Percentiles rank a stretch among this genome's conserved stretches.
Evolutionary conservation across 345 rosid genomes (phyloP).

Genomic region (Erucastrum elatum): DNA sequence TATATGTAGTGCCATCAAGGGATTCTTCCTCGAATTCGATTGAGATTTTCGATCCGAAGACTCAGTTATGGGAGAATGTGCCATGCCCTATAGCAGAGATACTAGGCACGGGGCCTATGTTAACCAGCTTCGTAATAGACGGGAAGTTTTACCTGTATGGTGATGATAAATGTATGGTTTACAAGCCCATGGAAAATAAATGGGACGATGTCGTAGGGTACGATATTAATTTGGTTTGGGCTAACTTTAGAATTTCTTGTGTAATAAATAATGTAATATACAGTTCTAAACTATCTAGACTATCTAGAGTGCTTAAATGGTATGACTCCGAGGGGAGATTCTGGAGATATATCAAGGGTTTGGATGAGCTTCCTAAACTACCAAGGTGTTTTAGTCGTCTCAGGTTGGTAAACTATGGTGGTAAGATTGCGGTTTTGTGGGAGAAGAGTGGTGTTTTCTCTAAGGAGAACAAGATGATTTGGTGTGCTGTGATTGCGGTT

Average conservation of each 20-base stretch:
- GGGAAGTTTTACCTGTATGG: constrained; percentile 9
- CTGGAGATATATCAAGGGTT: constrained; percentile 55
- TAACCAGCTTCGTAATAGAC: not conserved
- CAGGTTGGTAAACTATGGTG: too few relatives aligned
- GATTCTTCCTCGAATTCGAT: not conserved
- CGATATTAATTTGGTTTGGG: constrained; percentile 51
- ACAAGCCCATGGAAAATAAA: not conserved
- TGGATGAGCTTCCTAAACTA: too few relatives aligned
- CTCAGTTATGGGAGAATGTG: constrained; percentile 2
- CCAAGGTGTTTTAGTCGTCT: too few relatives aligned
- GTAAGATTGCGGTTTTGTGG: too few relatives aligned
- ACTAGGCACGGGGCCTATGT: too few relatives aligned
- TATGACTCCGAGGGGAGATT: constrained; percentile 41
- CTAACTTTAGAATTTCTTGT: constrained; percentile 27
- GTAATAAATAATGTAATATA: constrained; percentile 47
- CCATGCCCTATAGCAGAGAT: not conserved
- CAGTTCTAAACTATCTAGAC: not conserved
- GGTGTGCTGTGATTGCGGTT: constrained; percentile 65
- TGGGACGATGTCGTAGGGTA: constrained; percentile 39
- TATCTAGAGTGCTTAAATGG: constrained; percentile 31
- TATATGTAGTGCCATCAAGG: not conserved
- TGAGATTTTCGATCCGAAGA: not conserved
- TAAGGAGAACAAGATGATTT: too few relatives aligned
- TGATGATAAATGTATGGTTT: not conserved
- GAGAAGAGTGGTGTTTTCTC: too few relatives aligned